These are phyloP conservation scores for Cucumis melo DNA, from an alignment of 306 rosid species.

Conservation along the genomic window DNA sequence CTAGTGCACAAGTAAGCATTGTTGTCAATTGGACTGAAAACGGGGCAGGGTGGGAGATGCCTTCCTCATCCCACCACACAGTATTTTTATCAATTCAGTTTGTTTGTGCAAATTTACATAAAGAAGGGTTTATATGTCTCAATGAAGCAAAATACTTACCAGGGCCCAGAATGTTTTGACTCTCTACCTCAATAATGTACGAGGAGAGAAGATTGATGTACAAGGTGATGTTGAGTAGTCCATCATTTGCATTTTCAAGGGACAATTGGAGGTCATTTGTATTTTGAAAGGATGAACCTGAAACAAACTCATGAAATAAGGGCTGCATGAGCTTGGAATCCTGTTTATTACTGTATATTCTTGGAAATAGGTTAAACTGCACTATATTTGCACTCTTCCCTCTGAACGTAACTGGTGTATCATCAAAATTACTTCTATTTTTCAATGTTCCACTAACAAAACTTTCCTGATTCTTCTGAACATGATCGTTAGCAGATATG, in stretches of 20 bases:
- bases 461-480: conserved; percentile 39
- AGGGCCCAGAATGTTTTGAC: conserved; percentile 65
- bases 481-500: conserved; percentile 43
- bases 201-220: conserved; percentile 69
- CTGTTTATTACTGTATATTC: conserved; percentile 47
- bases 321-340: conserved; percentile 82
- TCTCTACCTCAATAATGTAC: conserved; percentile 72
- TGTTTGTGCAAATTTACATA: neutral
- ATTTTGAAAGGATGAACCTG: conserved; percentile 66
- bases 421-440: conserved; percentile 55
- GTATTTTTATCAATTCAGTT: neutral
- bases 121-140: neutral
- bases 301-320: conserved; percentile 78
- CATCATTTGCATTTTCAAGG: conserved; percentile 63
- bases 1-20: neutral
- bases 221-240: conserved; percentile 65
- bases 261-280: conserved; percentile 53
- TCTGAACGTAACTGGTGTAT: conserved; percentile 75
- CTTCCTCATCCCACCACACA: neutral
- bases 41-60: neutral
- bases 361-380: conserved; percentile 78
- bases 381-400: conserved; percentile 56
- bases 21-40: neutral
- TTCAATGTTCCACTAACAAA: conserved; percentile 63
- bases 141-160: conserved; percentile 39